These are phyloP conservation scores for Fallopia convolvulus DNA, from an alignment of 148 eudicot species.

Conservation along the genomic window DNA sequence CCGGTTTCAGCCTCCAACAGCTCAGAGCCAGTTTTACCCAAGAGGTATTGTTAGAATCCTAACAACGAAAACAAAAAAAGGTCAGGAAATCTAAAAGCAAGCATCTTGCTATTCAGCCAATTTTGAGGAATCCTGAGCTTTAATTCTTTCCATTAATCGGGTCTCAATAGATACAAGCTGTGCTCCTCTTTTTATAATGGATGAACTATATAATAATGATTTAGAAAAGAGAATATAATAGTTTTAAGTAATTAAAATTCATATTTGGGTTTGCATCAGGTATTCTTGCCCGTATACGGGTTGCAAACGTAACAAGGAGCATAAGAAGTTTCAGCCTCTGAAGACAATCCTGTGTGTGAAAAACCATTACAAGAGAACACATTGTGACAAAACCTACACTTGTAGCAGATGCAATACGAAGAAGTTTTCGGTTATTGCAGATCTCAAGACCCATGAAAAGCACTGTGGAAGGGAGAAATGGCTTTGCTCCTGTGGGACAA, in stretches of 20 bases:
- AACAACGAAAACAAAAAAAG: too few species aligned
- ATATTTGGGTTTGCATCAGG: too few species aligned
- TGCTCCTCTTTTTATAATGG: too few species aligned
- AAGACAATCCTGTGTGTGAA: conserved; percentile 62
- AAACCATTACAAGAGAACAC: conserved; percentile 67
- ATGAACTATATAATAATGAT: too few species aligned
- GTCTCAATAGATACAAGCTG: too few species aligned
- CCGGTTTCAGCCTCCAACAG: conserved; percentile 34
- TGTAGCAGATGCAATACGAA: conserved; percentile 57
- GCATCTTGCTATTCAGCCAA: too few species aligned
- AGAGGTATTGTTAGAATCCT: conserved; percentile 18
- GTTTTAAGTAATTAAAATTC: too few species aligned
- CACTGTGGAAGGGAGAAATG: conserved; percentile 66
- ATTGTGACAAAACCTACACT: conserved; percentile 59
- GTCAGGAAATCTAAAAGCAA: too few species aligned
- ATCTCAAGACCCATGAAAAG: conserved; percentile 67
- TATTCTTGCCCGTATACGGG: conserved; percentile 60
- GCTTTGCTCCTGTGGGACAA: conserved; percentile 74
- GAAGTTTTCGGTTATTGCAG: conserved; percentile 61
- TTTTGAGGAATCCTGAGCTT: too few species aligned
- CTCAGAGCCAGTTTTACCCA: conserved; percentile 38
- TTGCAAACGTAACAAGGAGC: conserved; percentile 61
- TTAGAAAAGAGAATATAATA: too few species aligned
- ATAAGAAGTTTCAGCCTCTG: conserved; percentile 54
- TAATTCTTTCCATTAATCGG: too few species aligned